Evolutionary conservation across 2,329 filamentous ascomycete genomes (phyloP).

Genomic region (Metarhizium humberi): DNA sequence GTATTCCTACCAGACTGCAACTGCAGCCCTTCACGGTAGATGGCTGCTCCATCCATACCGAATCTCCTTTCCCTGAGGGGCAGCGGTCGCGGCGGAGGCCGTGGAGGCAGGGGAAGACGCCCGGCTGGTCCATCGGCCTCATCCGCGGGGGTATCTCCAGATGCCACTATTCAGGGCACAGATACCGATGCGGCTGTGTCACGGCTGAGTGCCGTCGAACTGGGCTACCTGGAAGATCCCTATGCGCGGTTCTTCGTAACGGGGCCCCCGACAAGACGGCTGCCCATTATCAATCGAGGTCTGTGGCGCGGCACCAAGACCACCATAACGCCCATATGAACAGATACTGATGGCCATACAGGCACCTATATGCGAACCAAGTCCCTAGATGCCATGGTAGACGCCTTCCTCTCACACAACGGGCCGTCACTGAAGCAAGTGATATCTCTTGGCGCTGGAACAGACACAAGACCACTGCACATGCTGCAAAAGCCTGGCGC

Average conservation of each 20-base stretch:
- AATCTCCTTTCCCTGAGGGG: slow-evolving; percentile 56
- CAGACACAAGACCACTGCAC: slow-evolving; percentile 81
- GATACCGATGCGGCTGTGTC: slow-evolving; percentile 88
- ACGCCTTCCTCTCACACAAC: slow-evolving; percentile 52
- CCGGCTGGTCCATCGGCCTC: slow-evolving; percentile 23
- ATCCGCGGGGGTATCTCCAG: slow-evolving; percentile 38
- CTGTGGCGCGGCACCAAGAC: slow-evolving; percentile 11
- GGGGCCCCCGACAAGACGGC: slow-evolving; percentile 48
- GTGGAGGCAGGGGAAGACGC: slow-evolving; percentile 27
- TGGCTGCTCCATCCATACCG: slow-evolving; percentile 69
- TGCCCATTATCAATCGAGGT: slow-evolving; percentile 95
- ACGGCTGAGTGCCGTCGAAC: slow-evolving; percentile 74
- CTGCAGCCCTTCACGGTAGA: slow-evolving; percentile 20
- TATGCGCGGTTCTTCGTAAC: slow-evolving; percentile 66
- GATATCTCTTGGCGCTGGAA: slow-evolving; percentile 85
- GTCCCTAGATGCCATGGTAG: slow-evolving; percentile 70
- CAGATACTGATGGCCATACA: slow-evolving; percentile 22
- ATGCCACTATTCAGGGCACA: slow-evolving; percentile 75
- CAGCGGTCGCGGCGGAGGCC: slow-evolving; percentile 25
- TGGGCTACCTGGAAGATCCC: slow-evolving; percentile 76
- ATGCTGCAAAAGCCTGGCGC: slow-evolving; percentile 42
- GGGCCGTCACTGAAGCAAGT: slow-evolving; percentile 54
- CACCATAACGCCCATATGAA: too few relatives aligned
- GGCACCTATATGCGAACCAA: slow-evolving; percentile 88
- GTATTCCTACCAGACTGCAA: neutral